phyloP scores from a whole-genome alignment of 2,329 filamentous ascomycete species.

The Trichoderma sp. region DNA sequence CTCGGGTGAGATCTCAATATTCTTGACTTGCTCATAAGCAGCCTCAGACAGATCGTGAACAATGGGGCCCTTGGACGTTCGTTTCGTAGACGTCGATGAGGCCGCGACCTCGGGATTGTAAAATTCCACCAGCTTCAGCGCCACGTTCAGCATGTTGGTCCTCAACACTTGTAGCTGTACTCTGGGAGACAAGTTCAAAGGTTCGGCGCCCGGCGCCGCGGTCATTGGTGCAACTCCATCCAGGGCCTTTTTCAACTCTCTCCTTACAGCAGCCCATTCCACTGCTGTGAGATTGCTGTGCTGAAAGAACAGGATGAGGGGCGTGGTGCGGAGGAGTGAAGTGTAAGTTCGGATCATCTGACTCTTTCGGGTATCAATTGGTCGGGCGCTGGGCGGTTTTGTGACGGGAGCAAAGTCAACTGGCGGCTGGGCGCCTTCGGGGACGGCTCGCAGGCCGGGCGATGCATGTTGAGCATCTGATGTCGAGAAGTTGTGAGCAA shows the following conservation, averaged over 20 bases:
- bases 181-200: conserved; percentile 51
- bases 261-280: conserved; percentile 52
- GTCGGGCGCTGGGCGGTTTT: conserved; percentile 85
- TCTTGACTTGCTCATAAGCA: conserved; percentile 49
- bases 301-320: conserved; percentile 80
- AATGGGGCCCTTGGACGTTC: conserved; percentile 35
- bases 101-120: conserved; percentile 53
- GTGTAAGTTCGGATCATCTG: conserved; percentile 85
- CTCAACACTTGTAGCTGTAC: conserved; percentile 81
- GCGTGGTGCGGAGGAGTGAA: conserved; percentile 79
- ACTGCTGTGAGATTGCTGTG: conserved; percentile 67
- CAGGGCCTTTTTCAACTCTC: conserved; percentile 45
- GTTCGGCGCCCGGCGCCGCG: conserved; percentile 27
- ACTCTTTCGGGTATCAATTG: conserved; percentile 81
- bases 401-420: conserved; percentile 58
- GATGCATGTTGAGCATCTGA: conserved; percentile 27
- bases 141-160: conserved; percentile 83
- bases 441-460: background rate
- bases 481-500: conserved; percentile 31
- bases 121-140: conserved; percentile 83
- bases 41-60: conserved; percentile 53
- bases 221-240: conserved; percentile 38
- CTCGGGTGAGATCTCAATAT: conserved; percentile 33
- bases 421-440: conserved; percentile 34
- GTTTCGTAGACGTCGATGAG: conserved; percentile 31